Base-by-base conservation (phyloP, 345 rosid genomes). In the Syzygium aromaticum region DNA sequence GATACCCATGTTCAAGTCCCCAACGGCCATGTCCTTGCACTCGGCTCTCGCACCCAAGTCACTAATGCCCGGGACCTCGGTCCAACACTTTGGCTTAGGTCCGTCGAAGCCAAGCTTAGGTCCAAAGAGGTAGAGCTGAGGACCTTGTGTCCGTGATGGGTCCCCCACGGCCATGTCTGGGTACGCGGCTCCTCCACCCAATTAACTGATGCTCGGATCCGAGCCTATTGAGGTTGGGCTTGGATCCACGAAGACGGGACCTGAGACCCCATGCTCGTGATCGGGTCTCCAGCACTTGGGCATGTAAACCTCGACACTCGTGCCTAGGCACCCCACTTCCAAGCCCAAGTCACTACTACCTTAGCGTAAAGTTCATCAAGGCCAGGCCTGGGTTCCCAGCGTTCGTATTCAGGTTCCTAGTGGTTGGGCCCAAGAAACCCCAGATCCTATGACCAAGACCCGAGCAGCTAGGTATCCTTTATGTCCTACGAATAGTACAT, bases 201-300 rank as follows among this genome's bases (percentile, higher is more conserved):
- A 64, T 22, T 17, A 4, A 63, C 0, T 63, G 0, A 14, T 12
- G 21, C 77, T 15, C 0, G 0, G 0, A 63, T 40, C 30, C 21
- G 3, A 28, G 40, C 28, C 21, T 63, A 6, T 63, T 10, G 1
- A 28, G 28, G 77, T 7, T 63, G 15, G 38, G 38, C 40, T 63
- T 0, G 0, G 28, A 63, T 63, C 21, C 2, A 1, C 0, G 0
- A 10, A 67, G 7, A 12, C 7, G 4, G 0, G 33, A 5, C 12
- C 11, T 1, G 11, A 67, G 78, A 17, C 23, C 78, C 11, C 77
- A 64, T 64, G 15, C 30, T 2, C 2, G 7, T 15, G 22, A 64
- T 21, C 22, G 9, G 0, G 78, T 30, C 12, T 17, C 0, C 0
- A 2, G 43, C 4, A 3, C 46, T 30, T 30, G 40, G 40, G 21